Conservation (phyloP, 2,329 filamentous ascomycete species). For the Drechslerella dactyloides region DNA sequence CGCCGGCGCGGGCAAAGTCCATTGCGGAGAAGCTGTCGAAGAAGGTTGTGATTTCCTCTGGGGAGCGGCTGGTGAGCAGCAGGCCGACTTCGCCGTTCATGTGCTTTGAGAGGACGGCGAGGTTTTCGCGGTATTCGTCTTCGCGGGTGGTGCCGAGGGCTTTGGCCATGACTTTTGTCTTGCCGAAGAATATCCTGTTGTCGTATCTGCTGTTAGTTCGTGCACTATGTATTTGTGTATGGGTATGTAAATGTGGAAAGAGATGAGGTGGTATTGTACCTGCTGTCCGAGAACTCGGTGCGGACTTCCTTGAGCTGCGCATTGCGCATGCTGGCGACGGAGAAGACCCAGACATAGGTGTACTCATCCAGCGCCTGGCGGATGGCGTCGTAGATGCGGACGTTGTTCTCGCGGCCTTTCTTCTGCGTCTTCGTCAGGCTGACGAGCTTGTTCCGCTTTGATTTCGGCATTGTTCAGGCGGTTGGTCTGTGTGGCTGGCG, state of each 20-base stretch:
- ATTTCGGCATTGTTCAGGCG: conserved; percentile 79
- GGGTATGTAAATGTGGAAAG: conserved; percentile 18
- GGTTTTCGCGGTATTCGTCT: conserved; percentile 67
- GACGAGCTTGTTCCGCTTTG: conserved; percentile 86
- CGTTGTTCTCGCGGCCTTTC: conserved; percentile 89
- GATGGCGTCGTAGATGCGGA: conserved; percentile 85
- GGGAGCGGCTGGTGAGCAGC: conserved; percentile 81
- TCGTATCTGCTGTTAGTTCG: conserved; percentile 51
- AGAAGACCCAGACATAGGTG: conserved; percentile 90
- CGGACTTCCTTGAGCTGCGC: conserved; percentile 91
- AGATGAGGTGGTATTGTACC: conserved; percentile 63
- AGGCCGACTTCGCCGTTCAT: conserved; percentile 85
- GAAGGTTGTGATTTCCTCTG: conserved; percentile 71
- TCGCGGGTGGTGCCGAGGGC: conserved; percentile 80
- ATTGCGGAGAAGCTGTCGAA: conserved; percentile 75
- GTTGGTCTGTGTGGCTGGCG: conserved; percentile 14
- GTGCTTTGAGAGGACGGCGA: conserved; percentile 69
- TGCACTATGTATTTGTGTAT: conserved; percentile 77
- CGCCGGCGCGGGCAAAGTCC: conserved; percentile 91
- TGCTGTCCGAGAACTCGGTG: conserved; percentile 80
- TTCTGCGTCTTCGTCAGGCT: conserved; percentile 90
- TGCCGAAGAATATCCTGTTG: conserved; percentile 90
- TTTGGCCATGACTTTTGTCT: conserved; percentile 98
- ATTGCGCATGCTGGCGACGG: conserved; percentile 97
- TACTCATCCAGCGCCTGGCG: conserved; percentile 84